phyloP scores from a whole-genome alignment of 2,329 filamentous ascomycete species.

The Penicillium sclerotiorum region DNA sequence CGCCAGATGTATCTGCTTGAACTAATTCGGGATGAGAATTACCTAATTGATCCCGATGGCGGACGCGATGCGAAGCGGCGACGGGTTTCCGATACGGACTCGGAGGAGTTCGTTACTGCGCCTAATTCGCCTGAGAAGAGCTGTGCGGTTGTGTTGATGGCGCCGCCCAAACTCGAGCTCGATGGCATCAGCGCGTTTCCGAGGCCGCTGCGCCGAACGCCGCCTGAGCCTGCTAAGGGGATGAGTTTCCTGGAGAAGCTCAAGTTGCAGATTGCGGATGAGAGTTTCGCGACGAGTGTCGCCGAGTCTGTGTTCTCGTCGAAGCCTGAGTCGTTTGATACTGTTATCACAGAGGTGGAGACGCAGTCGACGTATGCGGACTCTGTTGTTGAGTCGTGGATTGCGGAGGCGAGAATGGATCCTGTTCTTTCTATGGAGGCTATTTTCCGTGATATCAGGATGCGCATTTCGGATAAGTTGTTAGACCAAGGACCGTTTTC shows the following conservation, averaged over 20 bases:
- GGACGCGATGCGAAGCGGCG: slow-evolving; percentile 11
- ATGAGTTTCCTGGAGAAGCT: not conserved
- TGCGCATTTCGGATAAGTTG: not conserved
- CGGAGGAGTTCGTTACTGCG: slow-evolving; percentile 33
- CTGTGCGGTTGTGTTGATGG: not conserved
- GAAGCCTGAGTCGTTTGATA: slow-evolving; percentile 29
- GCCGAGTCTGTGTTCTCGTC: slow-evolving; percentile 14
- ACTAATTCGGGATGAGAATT: slow-evolving; percentile 37
- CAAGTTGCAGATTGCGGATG: not conserved
- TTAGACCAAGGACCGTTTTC: slow-evolving; percentile 40
- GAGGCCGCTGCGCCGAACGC: too few relatives aligned
- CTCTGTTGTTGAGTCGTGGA: slow-evolving; percentile 21
- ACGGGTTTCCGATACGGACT: not conserved
- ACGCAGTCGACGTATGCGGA: slow-evolving; percentile 30
- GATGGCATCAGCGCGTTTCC: too few relatives aligned
- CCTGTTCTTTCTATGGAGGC: too few relatives aligned
- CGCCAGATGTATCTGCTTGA: slow-evolving; percentile 32
- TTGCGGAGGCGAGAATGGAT: not conserved
- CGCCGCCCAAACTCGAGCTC: not conserved
- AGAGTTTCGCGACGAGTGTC: slow-evolving; percentile 23
- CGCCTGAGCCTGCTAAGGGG: not conserved
- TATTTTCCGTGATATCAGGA: not conserved
- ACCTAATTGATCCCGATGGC: slow-evolving; percentile 25
- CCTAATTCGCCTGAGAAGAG: slow-evolving; percentile 32
- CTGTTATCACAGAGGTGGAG: slow-evolving; percentile 32